Percentiles rank a stretch among this genome's conserved stretches.
Conservation (phyloP, 768 basidiomycete species). For the Mycena olivaceomarginata region DNA sequence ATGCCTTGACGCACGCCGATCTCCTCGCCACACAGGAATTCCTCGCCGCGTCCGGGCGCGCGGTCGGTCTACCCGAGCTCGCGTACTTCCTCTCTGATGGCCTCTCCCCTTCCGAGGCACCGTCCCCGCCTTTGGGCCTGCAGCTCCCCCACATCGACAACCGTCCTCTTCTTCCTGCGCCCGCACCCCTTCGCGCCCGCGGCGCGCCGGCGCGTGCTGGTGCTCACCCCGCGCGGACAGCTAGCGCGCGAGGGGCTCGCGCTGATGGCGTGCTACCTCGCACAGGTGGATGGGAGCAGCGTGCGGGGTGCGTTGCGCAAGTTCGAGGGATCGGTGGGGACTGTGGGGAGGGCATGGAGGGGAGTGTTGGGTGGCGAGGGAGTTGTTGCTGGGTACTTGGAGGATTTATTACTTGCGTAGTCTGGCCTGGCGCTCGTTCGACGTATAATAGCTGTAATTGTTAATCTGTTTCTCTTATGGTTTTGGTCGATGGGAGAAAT, state of each 20-base stretch:
- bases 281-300: constrained; percentile 1
- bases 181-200: constrained; percentile 38
- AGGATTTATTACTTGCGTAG: constrained; percentile 14
- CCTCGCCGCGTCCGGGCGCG: constrained; percentile 26
- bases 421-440: neutral
- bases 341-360: constrained; percentile 24
- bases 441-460: neutral
- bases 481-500: too few relatives aligned
- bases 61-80: constrained; percentile 21
- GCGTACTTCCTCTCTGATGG: constrained; percentile 29
- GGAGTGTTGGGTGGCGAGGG: constrained; percentile 21
- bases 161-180: constrained; percentile 33
- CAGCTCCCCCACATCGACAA: constrained; percentile 19
- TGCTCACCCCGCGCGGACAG: constrained; percentile 29
- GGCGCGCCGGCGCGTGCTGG: constrained; percentile 27
- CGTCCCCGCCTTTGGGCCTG: constrained; percentile 23
- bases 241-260: constrained; percentile 34
- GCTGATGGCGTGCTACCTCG: constrained; percentile 36
- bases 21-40: constrained; percentile 31
- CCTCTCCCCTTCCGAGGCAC: neutral
- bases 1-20: constrained; percentile 15
- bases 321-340: constrained; percentile 28
- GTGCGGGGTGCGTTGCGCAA: constrained; percentile 22
- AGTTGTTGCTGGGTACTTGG: constrained; percentile 18
- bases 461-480: neutral